Percentiles rank a stretch among this genome's conserved stretches.
Conservation (phyloP, 805 yeast species). For the Suhomyces prunicola region DNA sequence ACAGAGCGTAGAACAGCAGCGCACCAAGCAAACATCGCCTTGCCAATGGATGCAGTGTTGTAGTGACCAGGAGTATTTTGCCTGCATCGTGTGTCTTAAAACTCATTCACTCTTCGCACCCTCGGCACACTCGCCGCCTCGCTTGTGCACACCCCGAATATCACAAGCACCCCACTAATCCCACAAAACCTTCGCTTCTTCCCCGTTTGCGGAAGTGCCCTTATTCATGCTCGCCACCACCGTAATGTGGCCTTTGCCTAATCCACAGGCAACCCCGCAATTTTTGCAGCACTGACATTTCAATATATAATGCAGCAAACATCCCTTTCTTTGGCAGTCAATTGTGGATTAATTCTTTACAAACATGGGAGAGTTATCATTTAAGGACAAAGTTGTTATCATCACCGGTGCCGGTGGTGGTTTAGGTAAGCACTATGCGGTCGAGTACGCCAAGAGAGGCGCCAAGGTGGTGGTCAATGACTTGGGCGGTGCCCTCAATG, state of each 20-base stretch:
- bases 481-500: constrained; percentile 78
- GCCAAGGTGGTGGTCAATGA: constrained; percentile 96
- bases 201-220: too few species aligned
- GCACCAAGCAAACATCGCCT: too few species aligned
- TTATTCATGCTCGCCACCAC: neutral
- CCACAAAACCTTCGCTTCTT: too few species aligned
- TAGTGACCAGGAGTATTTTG: too few species aligned
- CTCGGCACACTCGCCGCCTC: too few species aligned
- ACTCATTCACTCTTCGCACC: too few species aligned
- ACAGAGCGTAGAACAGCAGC: too few species aligned
- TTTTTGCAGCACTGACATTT: neutral
- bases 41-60: too few species aligned
- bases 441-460: constrained; percentile 84
- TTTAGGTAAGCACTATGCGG: constrained; percentile 82
- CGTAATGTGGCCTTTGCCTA: neutral
- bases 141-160: too few species aligned
- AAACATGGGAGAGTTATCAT: constrained; percentile 38
- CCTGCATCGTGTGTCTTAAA: too few species aligned
- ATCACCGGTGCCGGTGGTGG: constrained; percentile 99
- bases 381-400: constrained; percentile 83
- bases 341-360: neutral
- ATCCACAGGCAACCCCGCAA: neutral
- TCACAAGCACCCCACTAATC: too few species aligned
- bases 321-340: neutral
- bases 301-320: neutral